phyloP scores from a whole-genome alignment of 192 early-diverging fungal species.

The Coemansia sp. region DNA sequence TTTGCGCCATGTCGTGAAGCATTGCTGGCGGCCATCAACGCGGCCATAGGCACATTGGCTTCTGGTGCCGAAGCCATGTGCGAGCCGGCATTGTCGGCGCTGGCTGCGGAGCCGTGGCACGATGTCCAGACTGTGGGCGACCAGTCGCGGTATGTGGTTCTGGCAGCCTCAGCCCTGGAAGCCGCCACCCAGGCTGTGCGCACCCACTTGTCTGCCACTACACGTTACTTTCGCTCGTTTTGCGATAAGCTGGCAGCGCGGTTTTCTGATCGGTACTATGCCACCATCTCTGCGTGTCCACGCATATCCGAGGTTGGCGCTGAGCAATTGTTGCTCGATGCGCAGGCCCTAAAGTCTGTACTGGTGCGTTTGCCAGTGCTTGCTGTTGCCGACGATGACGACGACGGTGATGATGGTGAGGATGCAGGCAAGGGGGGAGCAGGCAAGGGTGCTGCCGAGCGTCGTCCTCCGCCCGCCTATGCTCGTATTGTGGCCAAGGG shows the following conservation, averaged over 20 bases:
- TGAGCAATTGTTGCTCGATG: conserved; percentile 94
- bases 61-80: conserved; percentile 58
- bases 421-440: background rate
- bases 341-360: conserved; percentile 81
- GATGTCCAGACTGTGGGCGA: conserved; percentile 84
- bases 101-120: conserved; percentile 77
- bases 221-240: conserved; percentile 79
- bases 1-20: conserved; percentile 71
- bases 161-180: conserved; percentile 56
- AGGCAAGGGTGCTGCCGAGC: background rate
- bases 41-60: conserved; percentile 63
- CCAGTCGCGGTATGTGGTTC: conserved; percentile 80
- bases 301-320: conserved; percentile 91
- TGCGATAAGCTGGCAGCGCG: conserved; percentile 90
- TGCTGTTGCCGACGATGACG: conserved; percentile 52
- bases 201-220: conserved; percentile 57
- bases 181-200: conserved; percentile 55
- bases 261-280: conserved; percentile 62
- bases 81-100: conserved; percentile 63
- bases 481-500: conserved; percentile 77
- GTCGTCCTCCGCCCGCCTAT: conserved; percentile 53
- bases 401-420: too few species aligned
- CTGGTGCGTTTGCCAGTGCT: conserved; percentile 69
- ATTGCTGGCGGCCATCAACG: conserved; percentile 63
- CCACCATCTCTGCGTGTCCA: conserved; percentile 66